Base-by-base conservation (phyloP, 2,329 filamentous ascomycete genomes). In the Botryosphaeria agaves region DNA sequence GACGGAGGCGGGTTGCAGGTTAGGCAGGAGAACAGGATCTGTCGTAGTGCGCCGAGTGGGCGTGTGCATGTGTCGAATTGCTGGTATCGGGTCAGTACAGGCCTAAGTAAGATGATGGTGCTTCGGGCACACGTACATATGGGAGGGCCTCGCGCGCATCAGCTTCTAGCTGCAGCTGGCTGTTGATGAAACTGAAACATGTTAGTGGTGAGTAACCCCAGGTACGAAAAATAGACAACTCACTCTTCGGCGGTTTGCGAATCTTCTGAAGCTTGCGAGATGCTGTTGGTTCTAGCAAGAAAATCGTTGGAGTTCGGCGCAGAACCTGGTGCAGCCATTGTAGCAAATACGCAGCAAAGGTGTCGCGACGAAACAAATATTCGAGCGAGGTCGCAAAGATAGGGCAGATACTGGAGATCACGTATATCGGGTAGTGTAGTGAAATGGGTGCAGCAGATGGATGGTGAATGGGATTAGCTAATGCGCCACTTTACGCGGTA, bases 71-170 rank as follows among this genome's bases (percentile, higher is more conserved):
- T 76, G 43, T 93, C 82, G 49, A 95, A 94, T 56, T 89, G 85
- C 81, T 91, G 40, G 11, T 3, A 48, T 39, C 30, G 15, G 17
- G 18, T 19, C n/a, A 45, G 20, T 25, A 14, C 25, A 25, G 12
- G 18, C n/a, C 14, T 7, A 11, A 11, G 9, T 11, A 12, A 18
- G 17, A 9, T 7, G 14, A 23, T 14, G 16, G 14, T 8, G 8
- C 11, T 16, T 11, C 24, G 24, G 15, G 16, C 28, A 11, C 11
- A 41, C 72, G 45, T 59, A 91, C 83, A 51, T 93, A 98, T 40
- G 89, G 89, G 5, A 98, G 68, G 36, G 81, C 81, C 62, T 98
- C 87, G 43, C 85, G 83, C 28, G 89, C 89, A 57, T 98, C 89
- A 14, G 81, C 82, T 57, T 98, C 89, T 31, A 98, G 75, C 41